A percentile compares a stretch with the other conserved stretches of the same genome.
These are phyloP conservation scores for Fusarium illudens DNA, from an alignment of 2,329 filamentous ascomycete species.

Conservation along the genomic window DNA sequence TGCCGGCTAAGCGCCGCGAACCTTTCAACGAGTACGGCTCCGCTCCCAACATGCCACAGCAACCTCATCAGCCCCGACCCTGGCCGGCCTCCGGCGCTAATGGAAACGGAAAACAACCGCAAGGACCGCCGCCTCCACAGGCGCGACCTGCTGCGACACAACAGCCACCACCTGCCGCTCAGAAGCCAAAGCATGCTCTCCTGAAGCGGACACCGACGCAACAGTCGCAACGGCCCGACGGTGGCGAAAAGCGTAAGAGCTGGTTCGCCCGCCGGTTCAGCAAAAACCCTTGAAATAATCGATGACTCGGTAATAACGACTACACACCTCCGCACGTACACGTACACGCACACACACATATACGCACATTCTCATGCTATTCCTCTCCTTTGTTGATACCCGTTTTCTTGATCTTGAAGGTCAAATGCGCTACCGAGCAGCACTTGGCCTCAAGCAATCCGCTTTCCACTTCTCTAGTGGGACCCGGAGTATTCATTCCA, in stretches of 20 bases:
- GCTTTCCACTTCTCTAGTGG: slow-evolving; percentile 10
- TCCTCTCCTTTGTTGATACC: slow-evolving; percentile 43
- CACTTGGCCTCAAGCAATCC: slow-evolving; percentile 1
- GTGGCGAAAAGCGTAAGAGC: slow-evolving; percentile 81
- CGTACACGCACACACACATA: slow-evolving; percentile 5
- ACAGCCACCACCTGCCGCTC: slow-evolving; percentile 28
- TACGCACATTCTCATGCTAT: slow-evolving; percentile 20
- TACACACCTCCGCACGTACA: slow-evolving; percentile 6
- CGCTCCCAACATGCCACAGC: slow-evolving; percentile 55
- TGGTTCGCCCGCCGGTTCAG: slow-evolving; percentile 89
- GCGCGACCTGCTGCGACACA: slow-evolving; percentile 35
- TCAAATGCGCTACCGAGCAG: slow-evolving; percentile 1
- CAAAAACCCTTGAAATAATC: slow-evolving; percentile 53
- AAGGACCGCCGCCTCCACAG: slow-evolving; percentile 40
- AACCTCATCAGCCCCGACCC: slow-evolving; percentile 54
- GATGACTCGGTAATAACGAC: slow-evolving; percentile 6
- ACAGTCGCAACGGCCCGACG: slow-evolving; percentile 31
- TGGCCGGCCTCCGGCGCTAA: slow-evolving; percentile 48
- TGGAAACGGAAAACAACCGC: slow-evolving; percentile 34
- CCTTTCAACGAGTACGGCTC: slow-evolving; percentile 72
- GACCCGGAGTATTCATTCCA: slow-evolving; percentile 9
- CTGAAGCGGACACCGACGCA: slow-evolving; percentile 43
- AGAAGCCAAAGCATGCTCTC: slow-evolving; percentile 43
- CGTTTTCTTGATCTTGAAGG: slow-evolving; percentile 27
- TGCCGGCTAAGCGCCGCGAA: slow-evolving; percentile 62